Evolutionary conservation across 805 yeast species (phyloP).

Genomic region (Isabelozyma gotoi): DNA sequence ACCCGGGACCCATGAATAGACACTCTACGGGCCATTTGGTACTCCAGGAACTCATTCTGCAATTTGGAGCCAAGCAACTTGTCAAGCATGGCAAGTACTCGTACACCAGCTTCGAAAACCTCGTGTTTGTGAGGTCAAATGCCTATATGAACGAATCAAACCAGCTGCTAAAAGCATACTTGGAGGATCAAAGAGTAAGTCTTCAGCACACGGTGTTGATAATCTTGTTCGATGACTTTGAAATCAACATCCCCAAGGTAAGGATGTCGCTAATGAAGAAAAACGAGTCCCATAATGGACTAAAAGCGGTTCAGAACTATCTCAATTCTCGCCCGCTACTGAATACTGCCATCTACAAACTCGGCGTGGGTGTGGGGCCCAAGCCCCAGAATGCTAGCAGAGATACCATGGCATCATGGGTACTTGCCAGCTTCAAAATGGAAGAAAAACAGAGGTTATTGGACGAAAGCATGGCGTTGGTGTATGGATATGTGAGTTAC

Average conservation of each 20-base stretch:
- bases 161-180: slow-evolving; percentile 23
- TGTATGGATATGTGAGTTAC: slow-evolving; percentile 18
- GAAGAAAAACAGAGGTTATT: slow-evolving; percentile 20
- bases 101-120: slow-evolving; percentile 16
- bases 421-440: slow-evolving; percentile 30
- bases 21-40: slow-evolving; percentile 42
- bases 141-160: slow-evolving; percentile 42
- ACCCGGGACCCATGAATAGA: slow-evolving; percentile 39
- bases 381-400: slow-evolving; percentile 35
- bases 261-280: slow-evolving; percentile 28
- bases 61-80: slow-evolving; percentile 27
- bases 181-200: slow-evolving; percentile 16
- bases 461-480: slow-evolving; percentile 11
- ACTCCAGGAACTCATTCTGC: slow-evolving; percentile 23
- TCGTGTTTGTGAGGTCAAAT: slow-evolving; percentile 35
- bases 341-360: slow-evolving; percentile 18
- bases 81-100: slow-evolving; percentile 30
- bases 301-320: slow-evolving; percentile 22
- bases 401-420: slow-evolving; percentile 41
- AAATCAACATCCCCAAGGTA: slow-evolving; percentile 28
- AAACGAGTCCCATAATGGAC: slow-evolving; percentile 42
- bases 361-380: slow-evolving; percentile 44
- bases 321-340: neutral
- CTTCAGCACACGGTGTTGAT: slow-evolving; percentile 14
- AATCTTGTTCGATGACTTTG: slow-evolving; percentile 40